phyloP scores from a whole-genome alignment of 495 filamentous ascomycete genomes.

The Annulohypoxylon maeteangense region DNA sequence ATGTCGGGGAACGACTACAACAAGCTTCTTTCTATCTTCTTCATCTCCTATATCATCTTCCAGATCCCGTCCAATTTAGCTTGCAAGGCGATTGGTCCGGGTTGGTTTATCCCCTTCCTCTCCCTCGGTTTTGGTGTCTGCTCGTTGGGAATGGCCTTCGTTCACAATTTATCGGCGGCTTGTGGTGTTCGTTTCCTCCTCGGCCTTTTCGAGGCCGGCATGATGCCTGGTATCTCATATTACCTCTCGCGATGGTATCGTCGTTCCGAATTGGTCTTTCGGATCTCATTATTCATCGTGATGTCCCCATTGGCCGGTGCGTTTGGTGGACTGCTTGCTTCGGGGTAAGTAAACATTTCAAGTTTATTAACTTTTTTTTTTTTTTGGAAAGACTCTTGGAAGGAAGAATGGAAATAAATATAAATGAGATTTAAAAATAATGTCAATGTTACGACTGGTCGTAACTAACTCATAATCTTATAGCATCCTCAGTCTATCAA shows the following conservation, averaged over 20 bases:
- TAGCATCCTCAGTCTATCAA: slow-evolving; percentile 62
- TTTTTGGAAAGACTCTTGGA: too few species aligned
- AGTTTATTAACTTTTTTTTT: neutral
- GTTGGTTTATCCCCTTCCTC: slow-evolving; percentile 71
- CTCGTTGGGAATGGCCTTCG: slow-evolving; percentile 56
- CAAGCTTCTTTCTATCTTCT: slow-evolving; percentile 69
- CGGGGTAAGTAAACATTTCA: slow-evolving; percentile 47
- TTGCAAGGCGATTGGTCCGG: slow-evolving; percentile 71
- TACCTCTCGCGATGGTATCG: slow-evolving; percentile 79
- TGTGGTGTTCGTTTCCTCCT: slow-evolving; percentile 65
- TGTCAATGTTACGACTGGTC: too few species aligned
- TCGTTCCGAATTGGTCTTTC: slow-evolving; percentile 72
- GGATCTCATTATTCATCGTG: slow-evolving; percentile 78
- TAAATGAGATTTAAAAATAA: neutral
- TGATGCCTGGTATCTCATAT: slow-evolving; percentile 79
- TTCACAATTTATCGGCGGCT: slow-evolving; percentile 49
- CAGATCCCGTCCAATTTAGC: slow-evolving; percentile 73
- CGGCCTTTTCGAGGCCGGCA: slow-evolving; percentile 73
- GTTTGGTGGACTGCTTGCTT: slow-evolving; percentile 76
- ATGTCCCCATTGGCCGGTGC: slow-evolving; percentile 76
- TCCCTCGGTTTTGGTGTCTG: slow-evolving; percentile 58
- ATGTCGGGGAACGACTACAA: slow-evolving; percentile 77
- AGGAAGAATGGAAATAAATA: neutral
- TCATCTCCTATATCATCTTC: slow-evolving; percentile 76
- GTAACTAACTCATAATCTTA: slow-evolving; percentile 10